Percentiles rank a stretch among this genome's conserved stretches.
Evolutionary conservation across 2,329 filamentous ascomycete genomes (phyloP).

Genomic region (Decorospora gaudefroyi): DNA sequence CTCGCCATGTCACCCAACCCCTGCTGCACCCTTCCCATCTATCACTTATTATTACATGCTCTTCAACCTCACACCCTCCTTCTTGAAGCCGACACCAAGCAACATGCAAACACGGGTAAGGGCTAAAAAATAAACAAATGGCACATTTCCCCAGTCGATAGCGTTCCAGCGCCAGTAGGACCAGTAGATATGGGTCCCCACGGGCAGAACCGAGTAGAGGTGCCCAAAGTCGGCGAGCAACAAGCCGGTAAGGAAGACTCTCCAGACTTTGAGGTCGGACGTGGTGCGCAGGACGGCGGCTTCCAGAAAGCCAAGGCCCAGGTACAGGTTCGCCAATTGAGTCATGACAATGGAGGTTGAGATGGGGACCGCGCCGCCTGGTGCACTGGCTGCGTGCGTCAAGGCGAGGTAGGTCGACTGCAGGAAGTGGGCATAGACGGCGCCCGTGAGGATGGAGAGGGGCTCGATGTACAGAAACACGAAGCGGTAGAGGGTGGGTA

Average conservation of each 20-base stretch:
- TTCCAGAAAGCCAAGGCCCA: conserved; percentile 77
- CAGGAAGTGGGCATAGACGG: conserved; percentile 58
- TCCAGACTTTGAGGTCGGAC: conserved; percentile 70
- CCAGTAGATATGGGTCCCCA: conserved; percentile 68
- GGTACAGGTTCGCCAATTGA: conserved; percentile 77
- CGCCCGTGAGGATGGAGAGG: conserved; percentile 58
- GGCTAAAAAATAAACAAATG: conserved; percentile 71
- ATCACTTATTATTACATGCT: no score
- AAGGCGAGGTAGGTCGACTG: conserved; percentile 65
- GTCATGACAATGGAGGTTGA: conserved; percentile 69
- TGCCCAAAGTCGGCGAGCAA: conserved; percentile 78
- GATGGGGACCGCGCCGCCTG: conserved; percentile 56
- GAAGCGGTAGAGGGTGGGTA: conserved; percentile 67
- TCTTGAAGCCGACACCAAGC: conserved; percentile 32
- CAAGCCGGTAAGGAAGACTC: conserved; percentile 66
- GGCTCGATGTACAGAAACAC: conserved; percentile 79
- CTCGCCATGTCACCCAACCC: no score
- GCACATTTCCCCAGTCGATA: conserved; percentile 70
- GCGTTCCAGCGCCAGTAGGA: conserved; percentile 65
- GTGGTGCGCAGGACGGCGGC: conserved; percentile 74
- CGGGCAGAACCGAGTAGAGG: conserved; percentile 65
- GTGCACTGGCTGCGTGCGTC: conserved; percentile 61
- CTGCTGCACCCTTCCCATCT: conserved; percentile 1
- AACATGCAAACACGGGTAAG: conserved; percentile 34
- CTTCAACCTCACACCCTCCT: conserved; percentile 11